Evolutionary conservation across 768 basidiomycete genomes (phyloP).

Genomic region (Lentinula lateritia): DNA sequence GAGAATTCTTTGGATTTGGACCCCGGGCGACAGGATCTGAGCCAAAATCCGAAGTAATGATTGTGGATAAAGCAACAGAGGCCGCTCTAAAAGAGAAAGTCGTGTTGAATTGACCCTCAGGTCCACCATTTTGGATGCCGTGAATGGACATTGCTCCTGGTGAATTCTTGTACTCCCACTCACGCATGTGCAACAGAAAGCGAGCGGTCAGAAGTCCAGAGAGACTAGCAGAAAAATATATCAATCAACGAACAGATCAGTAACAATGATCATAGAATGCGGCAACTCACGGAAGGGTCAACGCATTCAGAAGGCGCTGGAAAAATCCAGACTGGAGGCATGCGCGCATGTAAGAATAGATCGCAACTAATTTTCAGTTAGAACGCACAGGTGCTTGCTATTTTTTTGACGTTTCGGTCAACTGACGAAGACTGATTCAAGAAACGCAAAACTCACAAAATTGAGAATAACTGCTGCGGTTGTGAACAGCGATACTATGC

Average conservation of each 20-base stretch:
- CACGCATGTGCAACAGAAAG: constrained; percentile 4
- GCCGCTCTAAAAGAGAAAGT: background rate
- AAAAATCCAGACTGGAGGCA: constrained; percentile 19
- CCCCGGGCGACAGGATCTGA: background rate
- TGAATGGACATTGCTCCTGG: background rate
- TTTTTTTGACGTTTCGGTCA: background rate
- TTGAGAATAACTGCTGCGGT: constrained; percentile 1
- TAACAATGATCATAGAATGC: background rate
- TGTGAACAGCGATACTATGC: constrained; percentile 2
- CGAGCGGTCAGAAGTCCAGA: constrained; percentile 6
- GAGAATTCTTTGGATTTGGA: background rate
- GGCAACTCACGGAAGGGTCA: constrained; percentile 19
- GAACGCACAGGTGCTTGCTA: constrained; percentile 16
- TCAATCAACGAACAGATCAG: background rate
- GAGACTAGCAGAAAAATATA: background rate
- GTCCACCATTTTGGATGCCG: background rate
- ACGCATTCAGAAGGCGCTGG: constrained; percentile 22
- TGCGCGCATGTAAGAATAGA: background rate
- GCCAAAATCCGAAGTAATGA: constrained; percentile 1
- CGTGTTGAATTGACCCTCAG: background rate
- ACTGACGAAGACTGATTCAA: background rate
- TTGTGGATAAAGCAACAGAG: background rate
- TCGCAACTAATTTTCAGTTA: background rate
- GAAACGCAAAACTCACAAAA: background rate
- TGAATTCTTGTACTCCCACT: constrained; percentile 4